A percentile compares a stretch with the other conserved stretches of the same genome.
Conservation (phyloP, 1,284 basidiomycete species). For the Puccinia hordei region DNA sequence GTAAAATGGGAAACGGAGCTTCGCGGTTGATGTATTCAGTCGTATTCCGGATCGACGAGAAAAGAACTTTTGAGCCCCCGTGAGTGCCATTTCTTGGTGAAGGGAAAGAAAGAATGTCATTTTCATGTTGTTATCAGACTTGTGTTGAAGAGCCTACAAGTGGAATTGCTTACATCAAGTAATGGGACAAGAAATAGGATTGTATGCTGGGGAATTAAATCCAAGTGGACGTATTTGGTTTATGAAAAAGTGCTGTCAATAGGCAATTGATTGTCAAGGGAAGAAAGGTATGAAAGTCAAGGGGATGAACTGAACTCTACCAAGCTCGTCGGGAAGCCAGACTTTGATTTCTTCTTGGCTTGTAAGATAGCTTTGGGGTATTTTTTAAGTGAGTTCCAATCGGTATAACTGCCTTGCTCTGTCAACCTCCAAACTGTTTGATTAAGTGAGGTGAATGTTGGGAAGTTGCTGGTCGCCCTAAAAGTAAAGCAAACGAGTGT, state of each 20-base stretch:
- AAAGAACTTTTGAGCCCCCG: constrained; percentile 29
- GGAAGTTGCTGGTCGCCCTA: constrained; percentile 37
- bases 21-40: constrained; percentile 32
- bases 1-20: constrained; percentile 44
- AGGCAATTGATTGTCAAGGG: not conserved
- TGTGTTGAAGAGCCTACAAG: not conserved
- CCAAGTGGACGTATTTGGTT: not conserved
- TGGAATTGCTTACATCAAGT: constrained; percentile 25
- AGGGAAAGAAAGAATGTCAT: not conserved
- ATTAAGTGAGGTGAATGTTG: constrained; percentile 38
- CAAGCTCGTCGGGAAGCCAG: constrained; percentile 42
- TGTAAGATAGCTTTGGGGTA: constrained; percentile 35
- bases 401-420: not conserved
- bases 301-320: constrained; percentile 19
- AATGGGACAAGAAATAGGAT: constrained; percentile 35
- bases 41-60: constrained; percentile 40
- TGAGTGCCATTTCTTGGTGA: constrained; percentile 35
- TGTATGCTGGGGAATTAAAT: not conserved
- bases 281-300: not conserved
- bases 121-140: not conserved
- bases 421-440: constrained; percentile 36
- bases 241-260: not conserved
- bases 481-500: not conserved
- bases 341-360: constrained; percentile 29
- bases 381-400: constrained; percentile 35